These are phyloP conservation scores for Paraconiothyrium brasiliense DNA, from an alignment of 2,329 filamentous ascomycete species.

Conservation along the genomic window DNA sequence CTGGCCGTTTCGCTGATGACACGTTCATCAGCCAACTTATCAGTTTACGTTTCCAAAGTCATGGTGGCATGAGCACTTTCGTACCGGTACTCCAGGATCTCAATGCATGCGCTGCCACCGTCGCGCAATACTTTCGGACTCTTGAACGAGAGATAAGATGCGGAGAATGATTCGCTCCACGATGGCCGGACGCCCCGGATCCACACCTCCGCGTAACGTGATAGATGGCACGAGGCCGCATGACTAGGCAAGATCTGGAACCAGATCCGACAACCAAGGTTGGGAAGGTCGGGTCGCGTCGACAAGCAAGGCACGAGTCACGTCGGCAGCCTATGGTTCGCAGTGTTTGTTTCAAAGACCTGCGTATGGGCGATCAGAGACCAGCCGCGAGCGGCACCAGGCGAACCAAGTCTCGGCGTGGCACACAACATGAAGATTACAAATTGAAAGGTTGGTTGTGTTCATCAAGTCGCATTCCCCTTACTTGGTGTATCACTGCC, in stretches of 20 bases:
- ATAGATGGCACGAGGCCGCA: background rate
- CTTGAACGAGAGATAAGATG: background rate
- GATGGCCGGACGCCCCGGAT: background rate
- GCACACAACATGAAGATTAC: background rate
- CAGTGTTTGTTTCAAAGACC: background rate
- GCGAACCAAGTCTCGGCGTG: too few species aligned
- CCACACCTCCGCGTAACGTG: background rate
- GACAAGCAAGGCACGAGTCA: background rate
- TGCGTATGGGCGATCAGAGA: background rate
- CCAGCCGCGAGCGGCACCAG: background rate
- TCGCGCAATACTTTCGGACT: background rate
- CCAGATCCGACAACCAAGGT: background rate
- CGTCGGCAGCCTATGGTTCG: background rate
- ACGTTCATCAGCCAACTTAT: background rate
- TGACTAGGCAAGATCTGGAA: background rate
- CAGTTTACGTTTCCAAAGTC: background rate
- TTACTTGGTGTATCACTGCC: background rate
- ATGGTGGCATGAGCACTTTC: background rate
- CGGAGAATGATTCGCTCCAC: background rate
- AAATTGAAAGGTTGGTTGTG: background rate
- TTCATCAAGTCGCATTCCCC: background rate
- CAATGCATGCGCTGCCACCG: background rate
- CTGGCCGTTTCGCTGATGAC: background rate
- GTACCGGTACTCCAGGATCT: background rate
- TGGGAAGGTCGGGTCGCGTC: background rate